A percentile compares a stretch with the other conserved stretches of the same genome.
These are phyloP conservation scores for Colletotrichum filicis DNA, from an alignment of 2,329 filamentous ascomycete genomes.

Conservation along the genomic window DNA sequence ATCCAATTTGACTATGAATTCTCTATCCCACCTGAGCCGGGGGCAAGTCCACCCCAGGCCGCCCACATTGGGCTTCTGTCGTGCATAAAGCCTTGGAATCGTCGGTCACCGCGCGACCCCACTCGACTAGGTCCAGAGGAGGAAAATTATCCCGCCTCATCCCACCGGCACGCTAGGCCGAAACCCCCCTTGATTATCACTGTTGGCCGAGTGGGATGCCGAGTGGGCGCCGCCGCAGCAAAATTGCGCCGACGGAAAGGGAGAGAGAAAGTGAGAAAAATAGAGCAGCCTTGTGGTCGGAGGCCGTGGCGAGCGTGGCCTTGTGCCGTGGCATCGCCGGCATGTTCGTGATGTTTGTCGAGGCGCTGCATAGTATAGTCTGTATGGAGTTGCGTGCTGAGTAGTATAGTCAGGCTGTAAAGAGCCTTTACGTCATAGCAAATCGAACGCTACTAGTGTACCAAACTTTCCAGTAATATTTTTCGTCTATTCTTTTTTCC, in stretches of 20 bases:
- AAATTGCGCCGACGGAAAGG: neutral
- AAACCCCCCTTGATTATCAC: neutral
- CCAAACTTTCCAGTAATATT: neutral
- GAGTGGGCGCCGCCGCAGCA: neutral
- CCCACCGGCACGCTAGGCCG: slow-evolving; percentile 15
- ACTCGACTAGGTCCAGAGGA: neutral
- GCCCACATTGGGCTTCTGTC: neutral
- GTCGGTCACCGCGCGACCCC: neutral
- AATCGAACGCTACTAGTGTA: neutral
- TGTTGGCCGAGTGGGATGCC: neutral
- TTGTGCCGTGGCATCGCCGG: neutral
- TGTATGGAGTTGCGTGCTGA: neutral
- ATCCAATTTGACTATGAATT: neutral
- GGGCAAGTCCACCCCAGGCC: neutral
- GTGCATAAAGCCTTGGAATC: neutral
- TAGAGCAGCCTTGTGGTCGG: neutral
- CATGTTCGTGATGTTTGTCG: neutral
- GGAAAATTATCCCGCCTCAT: neutral
- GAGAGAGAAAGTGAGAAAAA: neutral
- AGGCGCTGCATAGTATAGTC: neutral
- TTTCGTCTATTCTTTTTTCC: neutral
- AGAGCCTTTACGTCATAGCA: neutral
- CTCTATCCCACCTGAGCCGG: neutral
- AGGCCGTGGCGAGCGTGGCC: too few relatives aligned
- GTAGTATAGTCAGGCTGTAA: neutral